phyloP scores from a whole-genome alignment of 495 filamentous ascomycete species.

The Trichoderma virens region DNA sequence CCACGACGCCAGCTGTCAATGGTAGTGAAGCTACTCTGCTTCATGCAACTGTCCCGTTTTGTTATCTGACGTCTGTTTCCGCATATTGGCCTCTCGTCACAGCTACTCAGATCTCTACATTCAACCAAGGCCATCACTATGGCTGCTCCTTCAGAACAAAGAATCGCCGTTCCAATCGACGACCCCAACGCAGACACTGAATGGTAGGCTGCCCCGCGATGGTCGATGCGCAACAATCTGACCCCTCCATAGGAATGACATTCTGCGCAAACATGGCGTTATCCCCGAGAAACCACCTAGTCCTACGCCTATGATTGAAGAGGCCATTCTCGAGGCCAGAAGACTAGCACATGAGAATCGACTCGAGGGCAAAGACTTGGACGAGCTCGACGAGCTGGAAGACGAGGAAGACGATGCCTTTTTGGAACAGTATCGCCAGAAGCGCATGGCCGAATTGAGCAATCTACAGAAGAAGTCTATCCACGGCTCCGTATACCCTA shows the following conservation, averaged over 20 bases:
- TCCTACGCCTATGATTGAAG: constrained; percentile 88
- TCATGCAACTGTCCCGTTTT: not conserved
- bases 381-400: constrained; percentile 89
- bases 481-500: constrained; percentile 82
- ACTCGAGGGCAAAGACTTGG: constrained; percentile 85
- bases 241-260: constrained; percentile 73
- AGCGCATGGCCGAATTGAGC: constrained; percentile 73
- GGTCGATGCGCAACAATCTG: constrained; percentile 1
- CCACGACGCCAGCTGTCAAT: not conserved
- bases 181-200: constrained; percentile 96
- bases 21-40: not conserved
- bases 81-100: not conserved
- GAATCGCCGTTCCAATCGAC: constrained; percentile 73
- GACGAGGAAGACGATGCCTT: constrained; percentile 89
- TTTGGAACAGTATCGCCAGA: constrained; percentile 75
- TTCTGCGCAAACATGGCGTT: constrained; percentile 89
- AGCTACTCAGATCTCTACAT: not conserved
- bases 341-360: constrained; percentile 79
- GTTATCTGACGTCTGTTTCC: not conserved
- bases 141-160: constrained; percentile 62
- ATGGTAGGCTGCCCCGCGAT: constrained; percentile 53
- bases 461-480: constrained; percentile 64
- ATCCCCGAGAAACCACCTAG: constrained; percentile 96
- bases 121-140: constrained; percentile 36
- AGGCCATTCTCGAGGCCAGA: constrained; percentile 79